These are phyloP conservation scores for Escallonia herrerae DNA, from an alignment of 129 eudicot genomes.

Conservation along the genomic window DNA sequence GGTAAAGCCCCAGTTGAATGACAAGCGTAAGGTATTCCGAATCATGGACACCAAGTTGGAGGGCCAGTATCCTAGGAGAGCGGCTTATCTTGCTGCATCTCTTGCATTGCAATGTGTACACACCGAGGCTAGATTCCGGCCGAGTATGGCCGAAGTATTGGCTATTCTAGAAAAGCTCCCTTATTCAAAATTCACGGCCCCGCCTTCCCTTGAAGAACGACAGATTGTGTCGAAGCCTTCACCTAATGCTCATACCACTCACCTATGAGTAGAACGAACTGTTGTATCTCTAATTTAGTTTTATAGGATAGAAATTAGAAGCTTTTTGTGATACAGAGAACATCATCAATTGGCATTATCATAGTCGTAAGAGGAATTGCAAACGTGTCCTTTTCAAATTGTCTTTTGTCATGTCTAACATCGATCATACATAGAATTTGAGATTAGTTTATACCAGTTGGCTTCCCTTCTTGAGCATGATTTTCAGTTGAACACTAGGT, in stretches of 20 bases:
- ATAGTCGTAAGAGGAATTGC: too few species aligned
- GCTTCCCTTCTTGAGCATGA: too few species aligned
- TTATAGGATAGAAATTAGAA: too few species aligned
- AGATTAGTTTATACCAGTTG: too few species aligned
- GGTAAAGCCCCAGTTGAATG: slow-evolving; percentile 38
- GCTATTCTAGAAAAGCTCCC: slow-evolving; percentile 34
- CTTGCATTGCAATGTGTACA: slow-evolving; percentile 42
- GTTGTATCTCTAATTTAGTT: too few species aligned
- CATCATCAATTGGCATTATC: too few species aligned
- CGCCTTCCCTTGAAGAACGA: neutral
- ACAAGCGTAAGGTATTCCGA: slow-evolving; percentile 27
- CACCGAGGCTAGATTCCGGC: slow-evolving; percentile 30
- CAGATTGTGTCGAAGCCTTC: neutral
- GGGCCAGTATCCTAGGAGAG: slow-evolving; percentile 34
- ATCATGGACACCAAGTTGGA: slow-evolving; percentile 45
- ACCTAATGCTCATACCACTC: neutral
- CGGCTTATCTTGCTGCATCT: slow-evolving; percentile 29
- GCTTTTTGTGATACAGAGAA: too few species aligned
- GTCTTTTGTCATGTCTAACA: too few species aligned
- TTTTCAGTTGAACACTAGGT: too few species aligned
- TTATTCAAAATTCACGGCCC: slow-evolving; percentile 1
- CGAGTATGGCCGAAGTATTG: slow-evolving; percentile 32
- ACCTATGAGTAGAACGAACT: slow-evolving; percentile 1
- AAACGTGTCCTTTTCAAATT: too few species aligned
- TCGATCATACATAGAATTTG: too few species aligned